A percentile compares a stretch with the other conserved stretches of the same genome.
These are phyloP conservation scores for Zygosaccharomyces kombuchaensis DNA, from an alignment of 805 yeast species.

Conservation along the genomic window DNA sequence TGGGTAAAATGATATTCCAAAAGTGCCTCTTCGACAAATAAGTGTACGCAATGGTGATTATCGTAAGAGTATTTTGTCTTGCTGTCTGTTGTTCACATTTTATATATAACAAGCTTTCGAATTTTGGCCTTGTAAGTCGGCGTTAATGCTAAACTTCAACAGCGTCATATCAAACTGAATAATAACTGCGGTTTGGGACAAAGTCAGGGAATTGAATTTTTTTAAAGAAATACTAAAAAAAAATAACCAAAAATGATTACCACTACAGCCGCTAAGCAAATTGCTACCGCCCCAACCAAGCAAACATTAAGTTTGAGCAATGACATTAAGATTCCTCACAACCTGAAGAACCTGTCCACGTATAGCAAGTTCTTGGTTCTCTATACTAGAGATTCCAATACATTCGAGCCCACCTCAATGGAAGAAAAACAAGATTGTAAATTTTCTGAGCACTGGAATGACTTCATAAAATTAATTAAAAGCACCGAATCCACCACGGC, in stretches of 20 bases:
- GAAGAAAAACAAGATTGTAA: constrained; percentile 35
- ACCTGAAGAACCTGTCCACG: constrained; percentile 32
- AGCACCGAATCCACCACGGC: constrained; percentile 9
- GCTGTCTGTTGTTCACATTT: no score
- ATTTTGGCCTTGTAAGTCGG: not conserved
- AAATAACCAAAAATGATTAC: constrained; percentile 12
- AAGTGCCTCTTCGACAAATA: not conserved
- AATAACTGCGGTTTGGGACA: not conserved
- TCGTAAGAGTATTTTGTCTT: no score
- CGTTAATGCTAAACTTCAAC: not conserved
- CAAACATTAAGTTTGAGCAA: constrained; percentile 4
- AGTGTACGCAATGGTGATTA: not conserved
- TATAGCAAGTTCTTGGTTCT: constrained; percentile 39
- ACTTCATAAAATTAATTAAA: constrained; percentile 12
- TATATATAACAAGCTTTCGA: not conserved
- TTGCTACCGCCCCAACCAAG: not conserved
- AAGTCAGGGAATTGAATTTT: not conserved
- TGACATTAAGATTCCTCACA: constrained; percentile 23
- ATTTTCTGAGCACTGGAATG: constrained; percentile 31
- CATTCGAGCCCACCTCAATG: constrained; percentile 21
- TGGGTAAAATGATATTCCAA: not conserved
- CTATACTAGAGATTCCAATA: constrained; percentile 32
- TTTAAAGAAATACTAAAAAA: not conserved
- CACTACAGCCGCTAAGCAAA: constrained; percentile 9
- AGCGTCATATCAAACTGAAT: not conserved